Base-by-base conservation (phyloP, 139 green algal species). In the Mesotaenium endlicherianum region DNA sequence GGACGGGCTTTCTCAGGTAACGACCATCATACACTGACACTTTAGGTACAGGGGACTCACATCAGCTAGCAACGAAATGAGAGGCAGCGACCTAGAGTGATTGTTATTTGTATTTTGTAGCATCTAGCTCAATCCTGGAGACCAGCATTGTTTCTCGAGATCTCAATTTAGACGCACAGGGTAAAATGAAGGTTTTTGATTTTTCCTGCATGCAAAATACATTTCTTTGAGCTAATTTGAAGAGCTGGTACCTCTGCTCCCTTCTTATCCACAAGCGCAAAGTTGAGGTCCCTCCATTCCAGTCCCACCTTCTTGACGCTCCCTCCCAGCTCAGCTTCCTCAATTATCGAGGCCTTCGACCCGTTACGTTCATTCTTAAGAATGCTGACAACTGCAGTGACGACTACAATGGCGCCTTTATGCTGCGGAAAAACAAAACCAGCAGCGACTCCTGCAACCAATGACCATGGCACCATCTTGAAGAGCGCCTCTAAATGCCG, bases 201-300 rank as follows among this genome's bases (percentile, higher is more conserved):
- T n/a, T n/a, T n/a, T n/a, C n/a, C n/a, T n/a, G n/a, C n/a, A n/a
- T n/a, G n/a, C n/a, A n/a, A n/a, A n/a, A n/a, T n/a, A n/a, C n/a
- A n/a, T n/a, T n/a, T 64, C 50, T 20, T 64, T 26, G 50, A 64
- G 26, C 20, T 34, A 64, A 64, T 64, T 26, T 26, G 20, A 64
- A 75, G 36, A 16, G 11, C 31, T 43, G 38, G 36, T 55, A 85
- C 78, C 78, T 82, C 74, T 6, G 71, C 14, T 34, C 71, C 42
- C 49, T 84, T 70, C 80, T 82, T 86, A 40, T 86, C 49, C 4
- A 70, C 30, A 20, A 86, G 80, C 53, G 26, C 11, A 64, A 72
- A 86, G 8, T 34, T 84, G 30, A 86, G 17, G 49, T 41, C 26
- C 16, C 31, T 49, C 80, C 80, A 86, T 40, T 86, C 80, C 5